Conservation (phyloP, 1,284 basidiomycete genomes). For the Boletus smithii region DNA sequence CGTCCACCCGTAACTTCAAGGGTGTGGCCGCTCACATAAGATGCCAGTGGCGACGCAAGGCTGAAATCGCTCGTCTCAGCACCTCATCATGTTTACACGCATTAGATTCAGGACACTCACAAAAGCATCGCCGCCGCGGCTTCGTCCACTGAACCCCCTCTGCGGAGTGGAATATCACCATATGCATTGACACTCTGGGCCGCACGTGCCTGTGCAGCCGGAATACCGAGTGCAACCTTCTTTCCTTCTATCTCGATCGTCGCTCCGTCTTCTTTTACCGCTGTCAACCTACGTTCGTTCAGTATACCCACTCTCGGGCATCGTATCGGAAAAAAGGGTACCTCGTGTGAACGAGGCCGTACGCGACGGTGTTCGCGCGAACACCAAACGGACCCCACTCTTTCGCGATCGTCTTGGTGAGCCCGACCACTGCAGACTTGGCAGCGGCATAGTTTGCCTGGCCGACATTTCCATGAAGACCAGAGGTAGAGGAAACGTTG, state of each 20-base stretch:
- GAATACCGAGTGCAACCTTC: slow-evolving; percentile 79
- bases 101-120: slow-evolving; percentile 41
- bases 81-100: neutral
- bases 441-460: slow-evolving; percentile 83
- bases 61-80: slow-evolving; percentile 35
- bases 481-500: slow-evolving; percentile 75
- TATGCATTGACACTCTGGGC: slow-evolving; percentile 37
- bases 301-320: slow-evolving; percentile 2
- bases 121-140: slow-evolving; percentile 72
- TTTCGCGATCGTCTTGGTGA: slow-evolving; percentile 84
- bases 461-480: slow-evolving; percentile 81
- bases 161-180: slow-evolving; percentile 66
- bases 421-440: slow-evolving; percentile 71
- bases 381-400: slow-evolving; percentile 86
- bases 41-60: slow-evolving; percentile 72
- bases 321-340: slow-evolving; percentile 27
- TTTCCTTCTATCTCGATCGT: slow-evolving; percentile 80
- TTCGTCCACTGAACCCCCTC: slow-evolving; percentile 74
- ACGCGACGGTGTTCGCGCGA: slow-evolving; percentile 79
- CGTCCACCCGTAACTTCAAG: slow-evolving; percentile 77
- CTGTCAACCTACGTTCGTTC: slow-evolving; percentile 50
- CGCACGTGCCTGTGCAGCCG: too few relatives aligned
- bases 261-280: slow-evolving; percentile 73
- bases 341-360: slow-evolving; percentile 73
- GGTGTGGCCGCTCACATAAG: slow-evolving; percentile 80